These are phyloP conservation scores for Cutaneotrichosporon dermatis DNA, from an alignment of 1,284 basidiomycete genomes.

Conservation along the genomic window DNA sequence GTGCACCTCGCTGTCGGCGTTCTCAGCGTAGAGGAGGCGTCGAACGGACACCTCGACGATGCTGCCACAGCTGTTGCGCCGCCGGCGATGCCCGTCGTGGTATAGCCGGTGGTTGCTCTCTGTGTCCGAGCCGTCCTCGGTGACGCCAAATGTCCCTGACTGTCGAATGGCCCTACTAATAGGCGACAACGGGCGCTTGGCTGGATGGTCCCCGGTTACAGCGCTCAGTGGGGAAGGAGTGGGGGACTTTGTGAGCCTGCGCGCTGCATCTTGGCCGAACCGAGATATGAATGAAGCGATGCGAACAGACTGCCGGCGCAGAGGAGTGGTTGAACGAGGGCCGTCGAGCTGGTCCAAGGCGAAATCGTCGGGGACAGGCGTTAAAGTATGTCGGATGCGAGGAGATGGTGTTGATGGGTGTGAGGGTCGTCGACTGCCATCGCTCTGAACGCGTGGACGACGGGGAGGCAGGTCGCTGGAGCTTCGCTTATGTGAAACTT, in stretches of 20 bases:
- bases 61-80: slow-evolving; percentile 7
- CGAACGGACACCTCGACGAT: slow-evolving; percentile 3
- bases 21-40: slow-evolving; percentile 24
- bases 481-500: too few relatives aligned
- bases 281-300: slow-evolving; percentile 8
- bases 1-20: slow-evolving; percentile 6
- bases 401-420: too few relatives aligned
- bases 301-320: neutral
- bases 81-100: slow-evolving; percentile 1
- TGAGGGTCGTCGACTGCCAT: too few relatives aligned
- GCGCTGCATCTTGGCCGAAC: slow-evolving; percentile 4
- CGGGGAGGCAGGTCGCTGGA: too few relatives aligned
- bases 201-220: too few relatives aligned
- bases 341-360: too few relatives aligned
- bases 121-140: slow-evolving; percentile 30
- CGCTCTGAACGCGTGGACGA: too few relatives aligned
- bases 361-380: too few relatives aligned
- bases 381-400: too few relatives aligned
- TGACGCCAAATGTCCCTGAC: slow-evolving; percentile 32
- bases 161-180: slow-evolving; percentile 14
- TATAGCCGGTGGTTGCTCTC: neutral
- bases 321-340: neutral
- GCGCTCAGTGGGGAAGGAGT: slow-evolving; percentile 8
- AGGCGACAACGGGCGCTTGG: too few relatives aligned
- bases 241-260: slow-evolving; percentile 3